Base-by-base conservation (phyloP, 169 alveolate species). In the Plasmodium coatneyi region DNA sequence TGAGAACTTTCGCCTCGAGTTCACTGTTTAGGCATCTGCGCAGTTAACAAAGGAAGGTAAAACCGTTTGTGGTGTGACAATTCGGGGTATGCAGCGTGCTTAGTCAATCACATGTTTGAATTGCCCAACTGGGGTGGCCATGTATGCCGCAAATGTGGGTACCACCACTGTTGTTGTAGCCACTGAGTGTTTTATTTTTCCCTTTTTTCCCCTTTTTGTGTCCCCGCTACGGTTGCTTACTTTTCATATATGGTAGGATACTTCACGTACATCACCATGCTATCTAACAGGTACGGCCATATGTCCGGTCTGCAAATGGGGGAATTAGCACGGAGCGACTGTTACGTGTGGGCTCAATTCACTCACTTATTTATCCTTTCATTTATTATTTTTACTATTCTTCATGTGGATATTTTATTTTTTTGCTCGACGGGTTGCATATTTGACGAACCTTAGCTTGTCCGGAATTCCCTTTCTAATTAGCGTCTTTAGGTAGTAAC, bases 381-480 rank as follows among this genome's bases (percentile, higher is more conserved):
- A 60, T 56, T 56, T 56, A 22, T 22, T 19, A 56, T 25, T 19
- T 19, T 25, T 28, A 66, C 19, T 66, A 60, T 2, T 80, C 14
- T 41, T 32, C 43, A 60, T 82, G 71, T 2, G 30, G 22, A 56
- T 41, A n/a, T 54, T 6, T 16, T 16, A 5, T 52, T 82, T 34
- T 54, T 82, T 5, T 74, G n/a, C 25, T 36, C 12, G 16, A n/a
- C 25, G 54, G 34, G 39, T 41, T 16, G 41, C 6, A 30, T 25
- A 32, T 28, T 14, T 56, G 41, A 49, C 71, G 76, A 16, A 96
- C 97, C 97, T 83, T 74, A 90, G 92, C 39, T 96, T 93, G 70
- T 96, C 97, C 43, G 97, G 97, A 39, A 96, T 94, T 22, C 97
- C 97, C 87, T 96, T 96, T 81, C 97, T 82, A 71, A 96, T 93